Base-by-base conservation (phyloP, 805 yeast genomes). In the Ogataea naganishii region DNA sequence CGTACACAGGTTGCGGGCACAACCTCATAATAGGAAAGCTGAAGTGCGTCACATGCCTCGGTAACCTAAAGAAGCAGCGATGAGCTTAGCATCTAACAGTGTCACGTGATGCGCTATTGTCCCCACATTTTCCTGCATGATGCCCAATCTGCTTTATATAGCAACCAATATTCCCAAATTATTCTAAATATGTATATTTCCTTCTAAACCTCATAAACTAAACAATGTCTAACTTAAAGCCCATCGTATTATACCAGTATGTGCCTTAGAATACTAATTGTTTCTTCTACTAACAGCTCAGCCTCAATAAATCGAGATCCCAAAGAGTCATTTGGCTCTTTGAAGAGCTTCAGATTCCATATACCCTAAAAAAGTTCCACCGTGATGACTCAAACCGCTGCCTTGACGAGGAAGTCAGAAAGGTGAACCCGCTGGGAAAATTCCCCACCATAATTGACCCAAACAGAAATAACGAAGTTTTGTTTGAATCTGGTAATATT, bases 401-500 rank as follows among this genome's bases (percentile, higher is more conserved):
- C 10, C 28, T 27, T 7, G 33, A 13, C 61, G 55, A 56, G 2
- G 73, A 58, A 21, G 49, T 77, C 23, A 60, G 60, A 35, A 56
- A 66, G 23, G 54, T 75, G 8, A 80, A 74, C 43, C 79, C 81
- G 7, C 51, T 72, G 14, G 86, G 85, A 1, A 75, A 73, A 43
- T 57, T 75, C 1, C 89, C 89, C 1, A 49, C 77, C 1, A 37
- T 80, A 25, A 78, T 26, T 5, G 23, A 18, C 16, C 23, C 23
- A 2, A 38, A 70, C 37, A 47, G 64, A 21, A 58, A 59, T 25
- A 64, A 58, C 17, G 37, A 39, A 14, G 39, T 41, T 13, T 10
- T 75, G 25, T 74, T 73, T 8, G 89, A 80, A 50, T 66, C 77
- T 11, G 86, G 80, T 3, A 60, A 62, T 27, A 76, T 80, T 24